Evolutionary conservation across 805 yeast species (phyloP).

Genomic region (Starmerella sp.): DNA sequence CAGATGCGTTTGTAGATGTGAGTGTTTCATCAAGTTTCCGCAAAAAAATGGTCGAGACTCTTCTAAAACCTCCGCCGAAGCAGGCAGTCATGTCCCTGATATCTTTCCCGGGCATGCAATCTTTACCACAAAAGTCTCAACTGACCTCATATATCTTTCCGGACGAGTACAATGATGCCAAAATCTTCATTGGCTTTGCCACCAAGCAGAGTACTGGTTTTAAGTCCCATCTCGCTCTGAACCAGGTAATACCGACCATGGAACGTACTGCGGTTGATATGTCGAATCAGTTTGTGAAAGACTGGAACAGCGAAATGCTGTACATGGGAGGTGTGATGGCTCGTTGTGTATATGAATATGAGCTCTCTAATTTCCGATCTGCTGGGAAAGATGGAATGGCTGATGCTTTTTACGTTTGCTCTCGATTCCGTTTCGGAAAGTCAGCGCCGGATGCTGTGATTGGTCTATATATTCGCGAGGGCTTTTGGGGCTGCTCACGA

Average conservation of each 20-base stretch:
- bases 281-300: constrained; percentile 32
- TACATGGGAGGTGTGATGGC: constrained; percentile 31
- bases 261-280: constrained; percentile 35
- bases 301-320: constrained; percentile 33
- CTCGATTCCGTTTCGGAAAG: constrained; percentile 26
- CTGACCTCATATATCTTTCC: constrained; percentile 31
- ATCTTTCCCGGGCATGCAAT: neutral
- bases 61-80: constrained; percentile 34
- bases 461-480: constrained; percentile 28
- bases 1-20: constrained; percentile 28
- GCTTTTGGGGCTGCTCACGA: constrained; percentile 30
- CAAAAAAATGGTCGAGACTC: constrained; percentile 28
- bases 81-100: constrained; percentile 29
- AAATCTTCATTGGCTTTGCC: constrained; percentile 34
- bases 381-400: neutral
- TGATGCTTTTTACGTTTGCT: constrained; percentile 24
- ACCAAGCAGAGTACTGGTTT: constrained; percentile 34
- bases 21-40: constrained; percentile 27
- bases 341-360: constrained; percentile 30
- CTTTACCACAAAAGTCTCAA: constrained; percentile 14
- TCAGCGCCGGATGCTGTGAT: constrained; percentile 32
- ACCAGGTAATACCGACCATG: constrained; percentile 35
- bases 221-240: constrained; percentile 30
- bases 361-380: constrained; percentile 20
- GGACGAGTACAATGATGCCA: constrained; percentile 28